Base-by-base conservation (phyloP, 495 filamentous ascomycete species). In the Hypoxylon subgilvum region DNA sequence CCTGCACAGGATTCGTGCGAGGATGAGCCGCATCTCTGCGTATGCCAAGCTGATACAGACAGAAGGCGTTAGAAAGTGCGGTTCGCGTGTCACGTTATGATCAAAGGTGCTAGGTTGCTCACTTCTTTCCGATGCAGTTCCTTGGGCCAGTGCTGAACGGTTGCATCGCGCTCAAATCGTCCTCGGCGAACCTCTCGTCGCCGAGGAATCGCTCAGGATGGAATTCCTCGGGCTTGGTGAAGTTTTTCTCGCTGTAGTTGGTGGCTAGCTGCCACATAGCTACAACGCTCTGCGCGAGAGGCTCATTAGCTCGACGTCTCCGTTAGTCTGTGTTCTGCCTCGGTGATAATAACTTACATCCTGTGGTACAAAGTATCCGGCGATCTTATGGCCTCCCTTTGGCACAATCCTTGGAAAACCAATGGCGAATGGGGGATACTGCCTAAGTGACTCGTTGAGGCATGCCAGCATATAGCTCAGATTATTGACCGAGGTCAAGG, bases 401-500 rank as follows among this genome's bases (percentile, higher is more conserved):
- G 78, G 75, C 8, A 71, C 70, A 0, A 69, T 19, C 2, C 84
- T 65, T 4, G 77, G 74, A 1, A 80, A 55, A 3, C 72, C 76
- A 39, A 59, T 63, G 0, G 81, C 67, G 0, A 77, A 69, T 0
- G 84, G 82, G 0, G 84, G 81, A 44, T 81, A 81, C 28, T 81
- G 64, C 4, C 85, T 76, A 65, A 87, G 55, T 0, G 73, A 54
- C 65, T 88, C 85, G 22, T 82, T 67, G 4, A 86, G 60, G 23
- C 78, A 78, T 1, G 82, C 84, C 14, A 79, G 49, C 72, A 85
- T 68, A 59, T 86, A 88, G 2, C 61, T 35, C 7, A 86, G 66
- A 0, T 67, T 61, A 30, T 61, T 58, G 10, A 83, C 74, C 12
- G 58, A 68, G 1, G 63, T 28, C 0, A 82, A 35, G 5, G 62